Conservation (phyloP, 1,284 basidiomycete genomes). For the Puccinia brachypodii region DNA sequence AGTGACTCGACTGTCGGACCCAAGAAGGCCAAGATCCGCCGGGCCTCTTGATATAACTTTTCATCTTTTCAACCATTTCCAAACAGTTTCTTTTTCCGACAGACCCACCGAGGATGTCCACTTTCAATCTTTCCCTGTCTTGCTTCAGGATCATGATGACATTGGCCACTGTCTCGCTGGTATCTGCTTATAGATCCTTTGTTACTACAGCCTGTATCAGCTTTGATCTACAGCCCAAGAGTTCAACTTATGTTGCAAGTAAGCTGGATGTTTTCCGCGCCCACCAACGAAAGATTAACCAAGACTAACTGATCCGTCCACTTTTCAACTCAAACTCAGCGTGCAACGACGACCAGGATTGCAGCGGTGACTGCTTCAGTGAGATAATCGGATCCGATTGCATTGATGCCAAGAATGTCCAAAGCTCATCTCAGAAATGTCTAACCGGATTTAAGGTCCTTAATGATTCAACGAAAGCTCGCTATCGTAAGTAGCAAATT, state of each 20-base stretch:
- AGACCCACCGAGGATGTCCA: neutral
- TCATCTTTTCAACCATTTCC: too few relatives aligned
- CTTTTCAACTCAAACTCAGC: neutral
- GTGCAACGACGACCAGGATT: neutral
- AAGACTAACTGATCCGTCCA: neutral
- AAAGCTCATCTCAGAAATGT: constrained; percentile 4
- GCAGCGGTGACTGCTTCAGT: neutral
- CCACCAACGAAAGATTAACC: neutral
- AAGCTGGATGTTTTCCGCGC: neutral
- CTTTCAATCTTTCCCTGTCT: neutral
- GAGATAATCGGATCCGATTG: neutral
- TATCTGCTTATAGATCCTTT: neutral
- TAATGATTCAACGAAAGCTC: neutral
- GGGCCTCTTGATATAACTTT: too few relatives aligned
- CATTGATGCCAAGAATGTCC: neutral
- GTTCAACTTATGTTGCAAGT: neutral
- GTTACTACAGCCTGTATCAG: neutral
- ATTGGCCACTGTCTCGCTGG: neutral
- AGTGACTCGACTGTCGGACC: too few relatives aligned
- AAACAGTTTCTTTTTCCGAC: neutral
- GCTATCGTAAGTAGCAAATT: neutral
- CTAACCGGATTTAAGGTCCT: neutral
- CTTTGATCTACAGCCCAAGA: neutral
- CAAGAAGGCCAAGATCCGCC: too few relatives aligned
- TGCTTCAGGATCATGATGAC: neutral